Evolutionary conservation across 257 asterid genomes (phyloP).

Genomic region (Solanum chiquidenum): DNA sequence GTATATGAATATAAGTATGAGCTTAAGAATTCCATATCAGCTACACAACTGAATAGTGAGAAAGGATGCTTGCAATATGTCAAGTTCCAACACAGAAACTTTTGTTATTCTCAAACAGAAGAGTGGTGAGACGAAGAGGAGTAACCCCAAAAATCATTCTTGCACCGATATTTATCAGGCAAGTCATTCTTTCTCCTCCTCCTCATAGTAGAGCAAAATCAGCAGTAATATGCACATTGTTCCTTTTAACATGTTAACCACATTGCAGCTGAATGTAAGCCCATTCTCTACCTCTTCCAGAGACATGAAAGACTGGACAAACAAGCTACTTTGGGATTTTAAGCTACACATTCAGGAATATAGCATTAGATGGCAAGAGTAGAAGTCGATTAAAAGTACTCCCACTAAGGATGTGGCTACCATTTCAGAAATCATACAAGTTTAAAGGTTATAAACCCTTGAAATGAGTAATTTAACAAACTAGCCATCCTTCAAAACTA

Average conservation of each 20-base stretch:
- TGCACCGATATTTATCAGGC: neutral
- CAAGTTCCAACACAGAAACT: neutral
- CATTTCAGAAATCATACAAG: neutral
- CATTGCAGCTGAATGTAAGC: neutral
- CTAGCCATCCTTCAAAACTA: neutral
- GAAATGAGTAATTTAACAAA: neutral
- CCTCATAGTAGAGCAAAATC: neutral
- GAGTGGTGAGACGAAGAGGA: neutral
- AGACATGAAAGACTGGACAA: neutral
- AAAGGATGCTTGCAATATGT: neutral
- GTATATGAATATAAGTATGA: neutral
- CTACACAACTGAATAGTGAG: neutral
- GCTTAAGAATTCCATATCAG: neutral
- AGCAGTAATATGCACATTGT: neutral
- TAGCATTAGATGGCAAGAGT: neutral
- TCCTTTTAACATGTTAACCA: neutral
- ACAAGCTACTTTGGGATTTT: neutral
- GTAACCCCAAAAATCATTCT: neutral
- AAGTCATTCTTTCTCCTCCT: neutral
- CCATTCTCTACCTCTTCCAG: neutral
- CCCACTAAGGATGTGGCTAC: neutral
- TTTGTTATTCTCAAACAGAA: neutral
- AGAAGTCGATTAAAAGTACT: neutral
- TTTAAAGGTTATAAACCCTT: neutral
- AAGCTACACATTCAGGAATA: neutral